phyloP scores from a whole-genome alignment of 345 rosid genomes.

The Eucalyptus pumila region DNA sequence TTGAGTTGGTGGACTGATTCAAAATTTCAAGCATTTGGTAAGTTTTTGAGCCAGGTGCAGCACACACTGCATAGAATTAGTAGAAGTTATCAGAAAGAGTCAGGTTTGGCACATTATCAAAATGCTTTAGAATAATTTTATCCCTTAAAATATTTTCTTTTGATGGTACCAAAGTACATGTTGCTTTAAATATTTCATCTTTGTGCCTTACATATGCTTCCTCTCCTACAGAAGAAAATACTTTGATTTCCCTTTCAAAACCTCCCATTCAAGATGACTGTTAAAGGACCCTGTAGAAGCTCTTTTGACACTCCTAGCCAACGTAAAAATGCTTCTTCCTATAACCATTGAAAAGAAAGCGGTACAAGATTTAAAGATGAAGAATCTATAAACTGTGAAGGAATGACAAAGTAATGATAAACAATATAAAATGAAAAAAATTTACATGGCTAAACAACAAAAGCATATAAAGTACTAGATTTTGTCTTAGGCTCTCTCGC shows the following conservation, averaged over 20 bases:
- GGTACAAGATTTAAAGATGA: not conserved
- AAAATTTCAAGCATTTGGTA: conserved; percentile 89
- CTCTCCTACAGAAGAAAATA: not conserved
- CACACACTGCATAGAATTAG: conserved; percentile 56
- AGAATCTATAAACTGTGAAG: not conserved
- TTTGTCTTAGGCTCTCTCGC: not conserved
- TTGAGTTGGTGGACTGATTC: conserved; percentile 48
- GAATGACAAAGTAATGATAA: not conserved
- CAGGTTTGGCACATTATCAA: not conserved
- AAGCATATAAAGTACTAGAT: not conserved
- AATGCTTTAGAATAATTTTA: not conserved
- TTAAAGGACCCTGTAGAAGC: not conserved
- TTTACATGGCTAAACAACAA: not conserved
- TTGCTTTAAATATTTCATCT: not conserved
- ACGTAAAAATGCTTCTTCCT: not conserved
- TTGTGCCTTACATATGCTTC: not conserved
- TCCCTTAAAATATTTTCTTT: not conserved
- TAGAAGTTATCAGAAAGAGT: not conserved
- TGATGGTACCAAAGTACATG: not conserved
- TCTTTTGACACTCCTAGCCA: not conserved
- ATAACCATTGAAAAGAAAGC: not conserved
- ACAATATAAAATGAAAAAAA: not conserved
- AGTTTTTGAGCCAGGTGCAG: conserved; percentile 98
- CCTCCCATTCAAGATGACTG: not conserved
- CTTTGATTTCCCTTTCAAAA: not conserved